A percentile compares a stretch with the other conserved stretches of the same genome.
These are phyloP conservation scores for Coffea humblotiana DNA, from an alignment of 305 asterid genomes.

Conservation along the genomic window DNA sequence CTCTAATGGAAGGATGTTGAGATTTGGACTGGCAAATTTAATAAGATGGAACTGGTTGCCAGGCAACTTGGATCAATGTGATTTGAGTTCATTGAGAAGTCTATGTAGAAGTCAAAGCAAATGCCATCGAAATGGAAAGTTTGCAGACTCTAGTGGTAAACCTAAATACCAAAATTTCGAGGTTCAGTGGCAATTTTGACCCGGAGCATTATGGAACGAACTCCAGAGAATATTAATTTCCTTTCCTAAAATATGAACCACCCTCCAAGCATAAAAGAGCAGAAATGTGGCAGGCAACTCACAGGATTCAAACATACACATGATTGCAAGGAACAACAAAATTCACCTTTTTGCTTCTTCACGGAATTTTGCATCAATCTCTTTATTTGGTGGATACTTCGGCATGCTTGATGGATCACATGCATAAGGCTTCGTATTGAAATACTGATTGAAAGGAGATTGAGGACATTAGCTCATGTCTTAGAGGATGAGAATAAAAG, in stretches of 20 bases:
- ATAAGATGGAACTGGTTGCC: not conserved
- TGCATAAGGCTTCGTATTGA: constrained; percentile 63
- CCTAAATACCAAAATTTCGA: not conserved
- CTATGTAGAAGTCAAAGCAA: not conserved
- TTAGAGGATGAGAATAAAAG: not conserved
- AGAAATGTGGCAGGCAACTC: not conserved
- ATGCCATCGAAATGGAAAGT: not conserved
- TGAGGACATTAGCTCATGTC: not conserved
- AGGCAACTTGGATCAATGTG: not conserved
- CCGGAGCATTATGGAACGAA: not conserved
- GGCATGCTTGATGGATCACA: constrained; percentile 87
- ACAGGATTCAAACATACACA: not conserved
- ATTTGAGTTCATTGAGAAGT: not conserved
- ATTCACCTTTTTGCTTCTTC: constrained; percentile 68
- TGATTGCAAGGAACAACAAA: constrained; percentile 15
- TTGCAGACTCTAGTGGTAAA: not conserved
- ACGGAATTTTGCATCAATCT: constrained; percentile 83
- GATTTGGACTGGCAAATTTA: not conserved
- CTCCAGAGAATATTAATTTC: not conserved
- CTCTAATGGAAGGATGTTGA: not conserved
- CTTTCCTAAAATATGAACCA: not conserved
- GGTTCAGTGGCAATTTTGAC: not conserved
- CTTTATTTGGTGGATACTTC: constrained; percentile 86
- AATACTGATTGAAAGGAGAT: constrained; percentile 49
- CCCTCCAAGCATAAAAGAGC: not conserved